Conservation (phyloP, 805 yeast genomes). For the Teunomyces funiuensis region DNA sequence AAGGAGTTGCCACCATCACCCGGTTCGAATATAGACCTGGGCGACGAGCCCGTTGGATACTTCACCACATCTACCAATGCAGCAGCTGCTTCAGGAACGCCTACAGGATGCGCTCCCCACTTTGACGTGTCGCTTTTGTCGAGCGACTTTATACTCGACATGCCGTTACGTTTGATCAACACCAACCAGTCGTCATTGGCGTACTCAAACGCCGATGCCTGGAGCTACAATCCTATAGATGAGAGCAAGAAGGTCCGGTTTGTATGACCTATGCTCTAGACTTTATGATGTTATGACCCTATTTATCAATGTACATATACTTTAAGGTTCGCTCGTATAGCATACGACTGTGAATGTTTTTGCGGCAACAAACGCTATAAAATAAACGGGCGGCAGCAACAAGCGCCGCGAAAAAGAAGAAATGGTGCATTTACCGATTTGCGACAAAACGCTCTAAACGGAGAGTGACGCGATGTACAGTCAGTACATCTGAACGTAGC, state of each 20-base stretch:
- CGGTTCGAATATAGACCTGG: neutral
- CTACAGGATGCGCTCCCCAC: too few relatives aligned
- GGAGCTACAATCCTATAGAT: conserved; percentile 1
- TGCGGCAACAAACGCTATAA: too few relatives aligned
- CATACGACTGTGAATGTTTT: neutral
- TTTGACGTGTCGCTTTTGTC: neutral
- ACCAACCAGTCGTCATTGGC: conserved; percentile 11
- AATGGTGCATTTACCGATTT: too few relatives aligned
- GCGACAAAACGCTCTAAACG: too few relatives aligned
- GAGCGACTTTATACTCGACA: conserved; percentile 4
- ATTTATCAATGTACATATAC: neutral
- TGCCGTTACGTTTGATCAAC: conserved; percentile 6
- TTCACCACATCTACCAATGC: neutral
- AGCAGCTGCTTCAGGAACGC: too few relatives aligned
- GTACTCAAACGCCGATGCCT: conserved; percentile 3
- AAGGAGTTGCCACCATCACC: neutral
- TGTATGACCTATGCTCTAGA: neutral
- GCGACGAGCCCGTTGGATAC: neutral
- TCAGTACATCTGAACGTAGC: too few relatives aligned
- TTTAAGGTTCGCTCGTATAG: too few relatives aligned
- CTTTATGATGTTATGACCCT: neutral
- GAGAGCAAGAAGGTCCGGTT: conserved; percentile 8
- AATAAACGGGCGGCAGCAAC: too few relatives aligned
- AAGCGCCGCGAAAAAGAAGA: too few relatives aligned
- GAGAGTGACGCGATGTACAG: too few relatives aligned